Evolutionary conservation across 1,139 yeast genomes (phyloP).

Genomic region (Pneumocystis oryctolagi): DNA sequence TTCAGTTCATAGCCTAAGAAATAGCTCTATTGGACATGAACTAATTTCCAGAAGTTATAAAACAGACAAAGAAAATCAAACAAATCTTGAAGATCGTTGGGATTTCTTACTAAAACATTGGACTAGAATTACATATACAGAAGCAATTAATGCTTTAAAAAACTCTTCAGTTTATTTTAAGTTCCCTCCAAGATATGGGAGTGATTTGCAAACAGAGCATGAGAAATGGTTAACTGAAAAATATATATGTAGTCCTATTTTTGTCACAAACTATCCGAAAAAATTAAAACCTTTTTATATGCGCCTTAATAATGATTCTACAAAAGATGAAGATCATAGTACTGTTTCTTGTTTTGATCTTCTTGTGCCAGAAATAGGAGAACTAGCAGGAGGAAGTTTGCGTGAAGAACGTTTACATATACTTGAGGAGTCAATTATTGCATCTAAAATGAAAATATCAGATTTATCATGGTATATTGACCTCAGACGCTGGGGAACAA

Average conservation of each 20-base stretch:
- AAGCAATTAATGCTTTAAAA: slow-evolving; percentile 48
- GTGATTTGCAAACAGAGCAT: slow-evolving; percentile 63
- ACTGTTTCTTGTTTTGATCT: slow-evolving; percentile 88
- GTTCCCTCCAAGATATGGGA: slow-evolving; percentile 44
- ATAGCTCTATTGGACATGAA: slow-evolving; percentile 30
- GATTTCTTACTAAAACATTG: slow-evolving; percentile 32
- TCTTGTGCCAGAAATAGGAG: slow-evolving; percentile 84
- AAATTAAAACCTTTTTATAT: slow-evolving; percentile 81
- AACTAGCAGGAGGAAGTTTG: slow-evolving; percentile 84
- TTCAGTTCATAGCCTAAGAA: slow-evolving; percentile 32
- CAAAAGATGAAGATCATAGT: slow-evolving; percentile 21
- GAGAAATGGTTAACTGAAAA: slow-evolving; percentile 78
- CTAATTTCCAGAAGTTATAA: slow-evolving; percentile 20
- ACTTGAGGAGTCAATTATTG: slow-evolving; percentile 37
- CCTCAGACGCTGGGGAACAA: slow-evolving; percentile 59
- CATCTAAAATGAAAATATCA: slow-evolving; percentile 33
- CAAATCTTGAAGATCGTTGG: slow-evolving; percentile 21
- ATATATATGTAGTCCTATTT: slow-evolving; percentile 59
- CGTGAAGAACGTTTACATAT: slow-evolving; percentile 54
- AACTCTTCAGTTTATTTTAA: slow-evolving; percentile 18
- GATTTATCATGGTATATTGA: slow-evolving; percentile 56
- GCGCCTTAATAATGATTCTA: slow-evolving; percentile 32
- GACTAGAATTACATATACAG: slow-evolving; percentile 58
- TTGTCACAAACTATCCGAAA: slow-evolving; percentile 77
- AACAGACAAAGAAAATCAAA: not conserved